Conservation (phyloP, 345 rosid genomes). For the Zanthoxylum bungeanum region DNA sequence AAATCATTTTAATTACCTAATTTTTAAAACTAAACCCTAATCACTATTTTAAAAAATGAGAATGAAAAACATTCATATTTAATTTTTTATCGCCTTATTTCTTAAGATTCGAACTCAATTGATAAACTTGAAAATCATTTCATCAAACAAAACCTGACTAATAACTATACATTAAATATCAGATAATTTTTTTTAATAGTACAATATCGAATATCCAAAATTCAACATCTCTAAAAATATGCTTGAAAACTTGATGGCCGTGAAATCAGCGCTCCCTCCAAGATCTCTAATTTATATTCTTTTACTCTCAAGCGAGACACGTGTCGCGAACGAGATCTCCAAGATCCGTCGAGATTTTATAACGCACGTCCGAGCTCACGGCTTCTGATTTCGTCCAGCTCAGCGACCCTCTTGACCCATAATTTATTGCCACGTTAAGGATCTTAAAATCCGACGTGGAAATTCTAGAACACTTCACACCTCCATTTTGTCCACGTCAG, state of each 20-base stretch:
- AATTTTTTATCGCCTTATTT: too few relatives aligned
- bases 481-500: slow-evolving; percentile 54
- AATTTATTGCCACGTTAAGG: slow-evolving; percentile 22
- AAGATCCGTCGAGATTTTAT: slow-evolving; percentile 20
- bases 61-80: too few relatives aligned
- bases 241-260: slow-evolving; percentile 5
- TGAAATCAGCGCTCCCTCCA: background rate
- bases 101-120: too few relatives aligned
- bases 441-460: slow-evolving; percentile 37
- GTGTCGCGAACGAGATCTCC: slow-evolving; percentile 15
- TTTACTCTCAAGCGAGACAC: background rate
- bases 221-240: too few relatives aligned
- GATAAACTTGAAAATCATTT: too few relatives aligned
- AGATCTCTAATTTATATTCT: background rate
- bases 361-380: slow-evolving; percentile 7
- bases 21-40: too few relatives aligned
- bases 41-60: too few relatives aligned
- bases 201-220: too few relatives aligned
- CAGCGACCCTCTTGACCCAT: slow-evolving; percentile 21
- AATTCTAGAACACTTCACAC: slow-evolving; percentile 16
- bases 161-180: too few relatives aligned
- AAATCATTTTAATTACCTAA: too few relatives aligned
- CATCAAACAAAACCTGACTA: too few relatives aligned
- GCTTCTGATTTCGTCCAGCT: slow-evolving; percentile 52
- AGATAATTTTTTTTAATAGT: too few relatives aligned